Percentiles rank a stretch among this genome's conserved stretches.
phyloP scores from a whole-genome alignment of 2,329 filamentous ascomycete genomes.

The Xylaria polymorpha region DNA sequence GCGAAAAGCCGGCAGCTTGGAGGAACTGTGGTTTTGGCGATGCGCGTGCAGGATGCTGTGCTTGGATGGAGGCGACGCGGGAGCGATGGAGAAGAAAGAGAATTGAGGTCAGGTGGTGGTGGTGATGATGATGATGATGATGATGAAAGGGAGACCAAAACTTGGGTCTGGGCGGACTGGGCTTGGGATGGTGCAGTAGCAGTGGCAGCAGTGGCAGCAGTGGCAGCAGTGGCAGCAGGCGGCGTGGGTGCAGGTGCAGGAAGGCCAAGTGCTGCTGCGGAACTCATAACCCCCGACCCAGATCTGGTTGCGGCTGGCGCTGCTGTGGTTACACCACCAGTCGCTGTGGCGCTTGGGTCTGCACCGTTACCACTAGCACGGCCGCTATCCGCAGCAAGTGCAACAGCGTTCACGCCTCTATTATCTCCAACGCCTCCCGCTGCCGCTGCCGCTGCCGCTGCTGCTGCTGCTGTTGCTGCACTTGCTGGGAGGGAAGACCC shows the following conservation, averaged over 20 bases:
- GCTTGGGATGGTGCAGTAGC: constrained; percentile 20
- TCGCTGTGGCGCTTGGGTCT: constrained; percentile 15
- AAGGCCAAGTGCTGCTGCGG: constrained; percentile 14
- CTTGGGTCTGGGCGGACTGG: constrained; percentile 4
- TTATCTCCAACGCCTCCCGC: constrained; percentile 23
- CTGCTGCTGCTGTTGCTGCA: not conserved
- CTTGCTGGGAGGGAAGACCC: constrained; percentile 20
- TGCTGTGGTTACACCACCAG: constrained; percentile 6
- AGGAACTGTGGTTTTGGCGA: constrained; percentile 65
- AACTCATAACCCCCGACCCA: constrained; percentile 19
- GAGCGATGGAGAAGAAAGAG: constrained; percentile 14
- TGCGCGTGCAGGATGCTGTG: constrained; percentile 56
- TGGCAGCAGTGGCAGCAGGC: constrained; percentile 4
- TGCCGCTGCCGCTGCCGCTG: not conserved
- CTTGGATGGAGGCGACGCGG: constrained; percentile 24
- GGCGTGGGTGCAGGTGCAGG: constrained; percentile 13
- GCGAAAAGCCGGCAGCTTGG: constrained; percentile 66
- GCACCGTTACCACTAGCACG: constrained; percentile 27
- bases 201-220: constrained; percentile 4
- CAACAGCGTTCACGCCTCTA: constrained; percentile 14
- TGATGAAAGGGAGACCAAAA: constrained; percentile 16
- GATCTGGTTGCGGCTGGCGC: constrained; percentile 8
- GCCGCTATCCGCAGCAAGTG: constrained; percentile 9
- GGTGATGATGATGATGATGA: constrained; percentile 19
- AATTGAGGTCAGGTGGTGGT: constrained; percentile 23